phyloP scores from a whole-genome alignment of 768 basidiomycete species.

The Suillus luteus region DNA sequence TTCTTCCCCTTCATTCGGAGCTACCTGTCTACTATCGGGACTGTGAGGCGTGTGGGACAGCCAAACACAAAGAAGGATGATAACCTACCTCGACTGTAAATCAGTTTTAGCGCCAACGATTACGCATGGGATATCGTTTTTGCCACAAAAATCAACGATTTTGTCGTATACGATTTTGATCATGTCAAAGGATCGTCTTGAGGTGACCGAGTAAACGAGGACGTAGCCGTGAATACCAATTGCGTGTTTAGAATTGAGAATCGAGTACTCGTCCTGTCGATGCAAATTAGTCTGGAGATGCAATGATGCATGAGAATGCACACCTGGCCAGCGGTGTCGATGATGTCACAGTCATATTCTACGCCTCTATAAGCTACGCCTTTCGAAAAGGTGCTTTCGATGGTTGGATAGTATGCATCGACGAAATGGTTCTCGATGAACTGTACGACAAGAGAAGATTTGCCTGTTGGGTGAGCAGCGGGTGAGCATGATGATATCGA shows the following conservation, averaged over 20 bases:
- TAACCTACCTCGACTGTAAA: constrained; percentile 69
- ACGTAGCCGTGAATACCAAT: constrained; percentile 98
- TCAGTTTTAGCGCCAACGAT: constrained; percentile 94
- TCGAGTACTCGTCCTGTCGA: constrained; percentile 89
- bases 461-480: constrained; percentile 56
- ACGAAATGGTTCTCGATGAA: constrained; percentile 92
- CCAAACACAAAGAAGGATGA: constrained; percentile 12
- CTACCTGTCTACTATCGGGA: constrained; percentile 66
- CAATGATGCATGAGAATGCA: constrained; percentile 22
- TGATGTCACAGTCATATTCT: constrained; percentile 95
- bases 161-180: constrained; percentile 92
- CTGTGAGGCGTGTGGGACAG: constrained; percentile 30
- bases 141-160: constrained; percentile 85
- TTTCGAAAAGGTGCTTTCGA: constrained; percentile 87
- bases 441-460: constrained; percentile 90
- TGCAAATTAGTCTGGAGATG: constrained; percentile 13
- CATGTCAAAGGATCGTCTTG: constrained; percentile 92
- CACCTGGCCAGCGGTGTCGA: constrained; percentile 97
- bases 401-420: constrained; percentile 94
- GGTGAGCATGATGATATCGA: constrained; percentile 20
- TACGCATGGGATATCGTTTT: constrained; percentile 85
- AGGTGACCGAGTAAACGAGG: constrained; percentile 93
- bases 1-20: constrained; percentile 68
- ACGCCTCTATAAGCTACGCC: constrained; percentile 83
- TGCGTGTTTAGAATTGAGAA: constrained; percentile 90